Base-by-base conservation (phyloP, 2,329 filamentous ascomycete species). In the Calycina marina region DNA sequence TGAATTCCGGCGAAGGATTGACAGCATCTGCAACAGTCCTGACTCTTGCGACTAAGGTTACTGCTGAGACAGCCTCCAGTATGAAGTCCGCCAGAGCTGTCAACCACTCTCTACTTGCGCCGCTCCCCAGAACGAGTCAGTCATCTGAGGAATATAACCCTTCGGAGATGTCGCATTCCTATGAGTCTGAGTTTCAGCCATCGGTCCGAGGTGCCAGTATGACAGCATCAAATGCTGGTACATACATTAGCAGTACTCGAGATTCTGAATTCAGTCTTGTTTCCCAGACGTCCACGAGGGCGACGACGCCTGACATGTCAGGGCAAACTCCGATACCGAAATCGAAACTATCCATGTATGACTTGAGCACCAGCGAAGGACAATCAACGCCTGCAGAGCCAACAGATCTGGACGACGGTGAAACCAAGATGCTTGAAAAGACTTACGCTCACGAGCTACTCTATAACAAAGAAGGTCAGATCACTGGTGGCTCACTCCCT, bases 381-480 rank as follows among this genome's bases (percentile, higher is more conserved):
- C 63, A 61, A 35, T 71, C 71, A 0, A 67, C 70, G 1, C 60
- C 72, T n/a, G 72, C 67, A 4, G 84, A 92, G 34, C n/a, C n/a
- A n/a, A n/a, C n/a, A n/a, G 83, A 88, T 36, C 63, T 69, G 9
- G 76, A 83, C 20, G 85, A 93, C 30, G 72, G 77, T 1, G 88
- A 93, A 52, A 77, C 72, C 4, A 78, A 77, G 47, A 62, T 94
- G n/a, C 62, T 93, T n/a, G 82, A 86, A 52, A 92, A 80, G 57
- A 93, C 86, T 0, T 94, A 72, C 49, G 83, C 84, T 0, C 82
- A 94, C 49, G 88, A 98, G 52, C 66, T 98, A 29, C 75, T 93
- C 49, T 79, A 82, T 54, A 94, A 92, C 60, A 92, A 92, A 54
- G 88, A 96, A 44, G 86, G 88, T 1, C 81, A 93, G 40, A 77